These are phyloP conservation scores for Moesziomyces globuligerus DNA, from an alignment of 1,284 basidiomycete genomes.

Conservation along the genomic window DNA sequence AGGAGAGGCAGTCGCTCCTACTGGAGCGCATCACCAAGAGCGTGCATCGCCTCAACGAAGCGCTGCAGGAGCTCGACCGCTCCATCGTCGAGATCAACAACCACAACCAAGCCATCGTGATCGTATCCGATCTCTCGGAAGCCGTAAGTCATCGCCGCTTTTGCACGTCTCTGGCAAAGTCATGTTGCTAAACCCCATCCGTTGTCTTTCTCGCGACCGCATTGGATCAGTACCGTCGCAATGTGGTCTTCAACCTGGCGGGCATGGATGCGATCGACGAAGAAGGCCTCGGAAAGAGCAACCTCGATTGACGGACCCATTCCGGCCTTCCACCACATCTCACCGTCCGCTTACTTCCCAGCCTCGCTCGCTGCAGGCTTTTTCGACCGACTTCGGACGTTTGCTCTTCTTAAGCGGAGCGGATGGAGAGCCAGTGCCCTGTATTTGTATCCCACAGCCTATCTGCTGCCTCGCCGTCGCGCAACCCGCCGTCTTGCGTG, in stretches of 20 bases:
- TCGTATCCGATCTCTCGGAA: slow-evolving; percentile 63
- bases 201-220: background rate
- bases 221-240: slow-evolving; percentile 54
- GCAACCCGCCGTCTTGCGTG: background rate
- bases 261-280: slow-evolving; percentile 54
- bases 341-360: background rate
- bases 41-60: slow-evolving; percentile 73
- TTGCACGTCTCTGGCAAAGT: background rate
- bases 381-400: too few relatives aligned
- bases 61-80: slow-evolving; percentile 77
- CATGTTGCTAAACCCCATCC: background rate
- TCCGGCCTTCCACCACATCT: background rate
- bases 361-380: background rate
- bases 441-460: slow-evolving; percentile 11
- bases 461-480: background rate
- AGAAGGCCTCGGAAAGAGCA: slow-evolving; percentile 17
- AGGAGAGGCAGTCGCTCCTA: slow-evolving; percentile 86
- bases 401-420: too few relatives aligned
- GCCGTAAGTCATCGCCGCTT: slow-evolving; percentile 42
- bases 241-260: slow-evolving; percentile 62
- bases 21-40: slow-evolving; percentile 90
- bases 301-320: slow-evolving; percentile 8
- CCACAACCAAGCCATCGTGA: slow-evolving; percentile 61
- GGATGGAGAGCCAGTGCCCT: background rate
- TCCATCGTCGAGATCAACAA: slow-evolving; percentile 72